Conservation (phyloP, 345 rosid genomes). For the Hibiscus mutabilis region DNA sequence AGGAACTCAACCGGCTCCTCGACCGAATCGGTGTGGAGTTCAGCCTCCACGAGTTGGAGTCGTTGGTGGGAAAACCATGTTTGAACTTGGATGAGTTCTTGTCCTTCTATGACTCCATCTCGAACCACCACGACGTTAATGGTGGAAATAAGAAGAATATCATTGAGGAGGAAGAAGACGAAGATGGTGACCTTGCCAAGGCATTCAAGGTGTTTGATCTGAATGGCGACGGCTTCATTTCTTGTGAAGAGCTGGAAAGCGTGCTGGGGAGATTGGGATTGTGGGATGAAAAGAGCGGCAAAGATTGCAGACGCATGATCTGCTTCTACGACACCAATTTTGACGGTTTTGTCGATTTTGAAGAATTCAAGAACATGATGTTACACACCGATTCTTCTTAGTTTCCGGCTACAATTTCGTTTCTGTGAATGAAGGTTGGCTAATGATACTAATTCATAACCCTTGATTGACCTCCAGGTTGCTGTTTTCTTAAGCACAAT, state of each 20-base stretch:
- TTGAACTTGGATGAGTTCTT: conserved; percentile 55
- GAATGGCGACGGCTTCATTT: conserved; percentile 69
- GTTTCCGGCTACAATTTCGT: neutral
- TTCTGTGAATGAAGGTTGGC: too few relatives aligned
- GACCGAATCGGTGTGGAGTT: conserved; percentile 34
- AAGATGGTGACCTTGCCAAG: conserved; percentile 30
- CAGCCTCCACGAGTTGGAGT: conserved; percentile 43
- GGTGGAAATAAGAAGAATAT: neutral
- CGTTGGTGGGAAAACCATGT: conserved; percentile 48
- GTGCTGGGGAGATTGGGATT: conserved; percentile 59
- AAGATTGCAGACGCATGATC: conserved; percentile 67
- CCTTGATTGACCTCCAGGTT: neutral
- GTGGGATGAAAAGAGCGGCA: conserved; percentile 47
- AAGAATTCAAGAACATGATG: conserved; percentile 82
- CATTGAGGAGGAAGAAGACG: neutral
- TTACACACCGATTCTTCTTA: conserved; percentile 6
- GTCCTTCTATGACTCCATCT: conserved; percentile 43
- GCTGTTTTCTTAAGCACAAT: neutral
- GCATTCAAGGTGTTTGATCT: conserved; percentile 70
- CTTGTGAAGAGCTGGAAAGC: conserved; percentile 59
- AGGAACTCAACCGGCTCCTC: conserved; percentile 71
- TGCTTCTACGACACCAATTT: conserved; percentile 47
- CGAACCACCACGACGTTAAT: neutral
- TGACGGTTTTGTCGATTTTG: conserved; percentile 70
- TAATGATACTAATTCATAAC: too few relatives aligned